These are phyloP conservation scores for Alectoria sarmentosa DNA, from an alignment of 495 filamentous ascomycete species.

Conservation along the genomic window DNA sequence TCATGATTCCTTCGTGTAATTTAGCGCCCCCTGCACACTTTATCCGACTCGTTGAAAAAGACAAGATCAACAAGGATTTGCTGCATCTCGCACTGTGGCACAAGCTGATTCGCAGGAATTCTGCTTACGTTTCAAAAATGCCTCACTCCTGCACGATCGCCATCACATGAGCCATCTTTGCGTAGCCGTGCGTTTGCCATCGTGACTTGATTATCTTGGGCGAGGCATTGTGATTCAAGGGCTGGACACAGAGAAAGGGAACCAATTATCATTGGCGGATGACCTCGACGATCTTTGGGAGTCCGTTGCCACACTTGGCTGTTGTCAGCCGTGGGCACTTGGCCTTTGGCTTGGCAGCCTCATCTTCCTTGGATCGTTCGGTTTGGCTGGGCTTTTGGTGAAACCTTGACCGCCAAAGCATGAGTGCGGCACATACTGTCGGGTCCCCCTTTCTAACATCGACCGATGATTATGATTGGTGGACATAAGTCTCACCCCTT, in stretches of 20 bases:
- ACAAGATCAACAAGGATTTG: slow-evolving; percentile 15
- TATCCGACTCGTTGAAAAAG: slow-evolving; percentile 5
- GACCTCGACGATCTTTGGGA: background rate
- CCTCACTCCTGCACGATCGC: slow-evolving; percentile 5
- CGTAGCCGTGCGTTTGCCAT: slow-evolving; percentile 7
- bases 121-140: slow-evolving; percentile 10
- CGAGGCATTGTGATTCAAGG: no score
- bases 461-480: background rate
- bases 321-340: background rate
- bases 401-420: background rate
- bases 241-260: no score
- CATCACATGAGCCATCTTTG: slow-evolving; percentile 19
- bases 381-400: background rate
- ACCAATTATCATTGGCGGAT: background rate
- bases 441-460: background rate
- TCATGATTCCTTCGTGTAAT: background rate
- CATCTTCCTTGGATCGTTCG: background rate
- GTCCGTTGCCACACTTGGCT: background rate
- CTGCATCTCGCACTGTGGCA: slow-evolving; percentile 20
- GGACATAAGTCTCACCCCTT: background rate
- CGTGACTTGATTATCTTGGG: background rate
- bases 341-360: no score
- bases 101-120: slow-evolving; percentile 17
- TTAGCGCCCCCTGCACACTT: background rate
- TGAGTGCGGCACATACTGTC: background rate